These are phyloP conservation scores for Fragilaria crotonensis DNA, from an alignment of 108 stramenopile species.

Conservation along the genomic window DNA sequence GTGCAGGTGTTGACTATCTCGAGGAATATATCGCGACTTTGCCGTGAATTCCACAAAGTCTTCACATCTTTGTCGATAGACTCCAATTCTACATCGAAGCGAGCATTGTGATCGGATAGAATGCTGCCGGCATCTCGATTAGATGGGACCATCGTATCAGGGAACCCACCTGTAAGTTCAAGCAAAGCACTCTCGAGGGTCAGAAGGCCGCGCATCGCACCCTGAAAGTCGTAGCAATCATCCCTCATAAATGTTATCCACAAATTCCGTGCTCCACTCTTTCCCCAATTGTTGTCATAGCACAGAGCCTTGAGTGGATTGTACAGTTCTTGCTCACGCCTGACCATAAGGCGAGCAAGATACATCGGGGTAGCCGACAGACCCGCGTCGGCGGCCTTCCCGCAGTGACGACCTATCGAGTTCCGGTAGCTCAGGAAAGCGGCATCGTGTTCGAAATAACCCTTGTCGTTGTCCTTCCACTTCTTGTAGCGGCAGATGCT, in stretches of 20 bases:
- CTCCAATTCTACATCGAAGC: slow-evolving; percentile 79
- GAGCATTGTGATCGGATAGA: slow-evolving; percentile 41
- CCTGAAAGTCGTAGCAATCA: slow-evolving; percentile 55
- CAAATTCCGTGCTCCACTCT: slow-evolving; percentile 59
- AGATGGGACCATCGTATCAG: slow-evolving; percentile 7
- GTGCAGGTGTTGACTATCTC: slow-evolving; percentile 53
- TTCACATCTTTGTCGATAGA: slow-evolving; percentile 54
- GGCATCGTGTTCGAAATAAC: slow-evolving; percentile 71
- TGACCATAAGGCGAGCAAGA: slow-evolving; percentile 71
- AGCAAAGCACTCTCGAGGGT: slow-evolving; percentile 75
- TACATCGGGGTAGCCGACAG: slow-evolving; percentile 51
- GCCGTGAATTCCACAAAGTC: slow-evolving; percentile 67
- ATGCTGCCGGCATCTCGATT: slow-evolving; percentile 36
- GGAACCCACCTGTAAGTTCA: slow-evolving; percentile 56
- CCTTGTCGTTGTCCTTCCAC: slow-evolving; percentile 38
- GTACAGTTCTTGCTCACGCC: slow-evolving; percentile 72
- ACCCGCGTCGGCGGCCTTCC: slow-evolving; percentile 69
- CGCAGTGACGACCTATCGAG: slow-evolving; percentile 59
- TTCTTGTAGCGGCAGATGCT: slow-evolving; percentile 51
- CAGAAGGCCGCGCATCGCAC: slow-evolving; percentile 57
- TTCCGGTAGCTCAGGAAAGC: slow-evolving; percentile 68
- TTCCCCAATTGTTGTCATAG: slow-evolving; percentile 81
- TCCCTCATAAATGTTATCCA: slow-evolving; percentile 82
- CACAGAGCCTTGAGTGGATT: slow-evolving; percentile 54
- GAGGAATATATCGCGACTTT: slow-evolving; percentile 59